Evolutionary conservation across 2,329 filamentous ascomycete genomes (phyloP).

Genomic region (Juglanconis oblonga): DNA sequence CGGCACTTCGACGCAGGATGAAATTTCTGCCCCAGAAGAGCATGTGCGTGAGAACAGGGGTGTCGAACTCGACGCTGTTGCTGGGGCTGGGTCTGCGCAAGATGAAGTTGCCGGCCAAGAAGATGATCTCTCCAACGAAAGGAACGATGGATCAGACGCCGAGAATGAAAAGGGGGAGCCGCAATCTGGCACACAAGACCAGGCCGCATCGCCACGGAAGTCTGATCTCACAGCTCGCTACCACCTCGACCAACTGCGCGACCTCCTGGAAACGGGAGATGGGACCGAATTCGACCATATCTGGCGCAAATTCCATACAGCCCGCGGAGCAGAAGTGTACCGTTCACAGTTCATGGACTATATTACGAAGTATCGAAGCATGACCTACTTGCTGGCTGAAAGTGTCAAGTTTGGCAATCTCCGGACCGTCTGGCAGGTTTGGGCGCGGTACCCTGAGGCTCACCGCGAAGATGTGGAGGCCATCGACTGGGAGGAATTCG

Average conservation of each 20-base stretch:
- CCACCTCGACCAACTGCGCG: background rate
- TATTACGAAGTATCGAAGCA: slow-evolving; percentile 3
- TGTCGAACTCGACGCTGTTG: background rate
- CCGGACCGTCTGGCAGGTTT: slow-evolving; percentile 8
- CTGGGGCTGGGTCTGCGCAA: background rate
- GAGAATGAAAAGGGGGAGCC: background rate
- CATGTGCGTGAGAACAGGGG: background rate
- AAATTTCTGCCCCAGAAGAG: background rate
- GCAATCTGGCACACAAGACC: background rate
- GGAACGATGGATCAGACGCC: background rate
- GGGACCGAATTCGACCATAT: background rate
- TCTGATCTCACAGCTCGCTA: no score
- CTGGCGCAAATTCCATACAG: background rate
- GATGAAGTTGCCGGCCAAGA: background rate
- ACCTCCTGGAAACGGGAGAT: background rate
- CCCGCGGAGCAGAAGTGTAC: background rate
- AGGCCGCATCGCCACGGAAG: background rate
- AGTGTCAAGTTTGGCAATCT: slow-evolving; percentile 6
- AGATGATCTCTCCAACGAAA: background rate
- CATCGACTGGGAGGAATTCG: slow-evolving; percentile 10
- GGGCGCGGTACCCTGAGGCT: slow-evolving; percentile 11
- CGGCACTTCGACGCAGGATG: background rate
- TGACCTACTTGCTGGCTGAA: slow-evolving; percentile 5
- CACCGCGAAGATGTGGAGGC: background rate
- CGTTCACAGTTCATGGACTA: slow-evolving; percentile 13